phyloP scores from a whole-genome alignment of 352 stramenopile genomes.

The Phytophthora ohioensis region DNA sequence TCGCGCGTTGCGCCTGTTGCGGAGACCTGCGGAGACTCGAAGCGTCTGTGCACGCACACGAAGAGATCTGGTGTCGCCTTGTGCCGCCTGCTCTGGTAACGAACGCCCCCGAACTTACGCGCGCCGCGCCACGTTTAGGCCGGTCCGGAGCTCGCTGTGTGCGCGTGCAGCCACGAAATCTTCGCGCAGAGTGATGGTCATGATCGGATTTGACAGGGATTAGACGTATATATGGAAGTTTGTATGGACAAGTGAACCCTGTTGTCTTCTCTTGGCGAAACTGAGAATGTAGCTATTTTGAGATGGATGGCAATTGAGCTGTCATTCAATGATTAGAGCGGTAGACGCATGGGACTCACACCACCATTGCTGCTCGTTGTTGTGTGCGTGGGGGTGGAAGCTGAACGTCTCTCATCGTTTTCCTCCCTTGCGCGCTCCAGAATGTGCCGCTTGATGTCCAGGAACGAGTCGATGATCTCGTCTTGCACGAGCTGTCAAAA shows the following conservation, averaged over 20 bases:
- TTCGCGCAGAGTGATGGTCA: conserved; percentile 50
- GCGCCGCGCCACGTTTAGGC: conserved; percentile 39
- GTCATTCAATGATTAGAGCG: conserved; percentile 24
- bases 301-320: conserved; percentile 15
- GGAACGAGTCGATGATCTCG: conserved; percentile 89
- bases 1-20: conserved; percentile 4
- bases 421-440: conserved; percentile 70
- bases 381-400: conserved; percentile 33
- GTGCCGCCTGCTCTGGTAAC: conserved; percentile 21
- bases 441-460: conserved; percentile 90
- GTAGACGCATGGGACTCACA: conserved; percentile 26
- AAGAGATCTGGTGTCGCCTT: neutral
- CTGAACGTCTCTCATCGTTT: conserved; percentile 38
- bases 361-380: conserved; percentile 31
- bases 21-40: neutral
- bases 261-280: conserved; percentile 19
- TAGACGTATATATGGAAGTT: conserved; percentile 17
- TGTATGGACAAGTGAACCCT: conserved; percentile 12
- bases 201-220: conserved; percentile 38
- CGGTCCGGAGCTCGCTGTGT: conserved; percentile 37
- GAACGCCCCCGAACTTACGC: conserved; percentile 25
- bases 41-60: conserved; percentile 1
- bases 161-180: conserved; percentile 49
- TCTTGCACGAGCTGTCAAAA: conserved; percentile 73
- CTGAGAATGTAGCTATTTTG: conserved; percentile 25